Conservation (phyloP, 257 asterid species). For the Salvia miltiorrhiza region DNA sequence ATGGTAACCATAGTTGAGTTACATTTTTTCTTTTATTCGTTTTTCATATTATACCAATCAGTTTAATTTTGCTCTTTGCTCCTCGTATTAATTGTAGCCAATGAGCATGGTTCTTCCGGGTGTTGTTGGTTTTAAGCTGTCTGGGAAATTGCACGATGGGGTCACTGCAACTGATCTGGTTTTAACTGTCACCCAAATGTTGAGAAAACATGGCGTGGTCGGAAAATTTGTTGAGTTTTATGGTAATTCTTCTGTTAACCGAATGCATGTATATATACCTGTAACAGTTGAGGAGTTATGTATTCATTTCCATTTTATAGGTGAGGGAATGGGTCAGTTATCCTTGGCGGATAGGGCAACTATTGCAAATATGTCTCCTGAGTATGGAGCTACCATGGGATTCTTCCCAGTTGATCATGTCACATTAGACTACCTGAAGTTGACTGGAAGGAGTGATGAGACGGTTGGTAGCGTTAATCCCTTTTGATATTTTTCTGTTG, state of each 20-base stretch:
- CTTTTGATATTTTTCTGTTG: not conserved
- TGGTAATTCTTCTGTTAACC: slow-evolving; percentile 35
- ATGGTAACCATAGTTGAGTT: not conserved
- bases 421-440: slow-evolving; percentile 71
- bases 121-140: slow-evolving; percentile 81
- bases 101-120: slow-evolving; percentile 99
- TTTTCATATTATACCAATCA: not conserved
- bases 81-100: slow-evolving; percentile 43
- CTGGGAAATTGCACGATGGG: slow-evolving; percentile 70
- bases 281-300: not conserved
- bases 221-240: slow-evolving; percentile 87
- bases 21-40: not conserved
- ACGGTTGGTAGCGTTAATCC: slow-evolving; percentile 40
- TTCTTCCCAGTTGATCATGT: slow-evolving; percentile 95
- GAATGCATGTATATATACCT: slow-evolving; percentile 8
- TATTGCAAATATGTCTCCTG: slow-evolving; percentile 95
- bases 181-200: slow-evolving; percentile 84
- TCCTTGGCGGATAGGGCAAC: slow-evolving; percentile 94
- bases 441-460: slow-evolving; percentile 87
- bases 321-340: slow-evolving; percentile 74
- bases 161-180: slow-evolving; percentile 96
- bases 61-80: not conserved
- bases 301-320: slow-evolving; percentile 31
- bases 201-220: slow-evolving; percentile 89
- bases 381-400: slow-evolving; percentile 98